Evolutionary conservation across 2,329 filamentous ascomycete species (phyloP).

Genomic region (Talaromyces rugulosus): DNA sequence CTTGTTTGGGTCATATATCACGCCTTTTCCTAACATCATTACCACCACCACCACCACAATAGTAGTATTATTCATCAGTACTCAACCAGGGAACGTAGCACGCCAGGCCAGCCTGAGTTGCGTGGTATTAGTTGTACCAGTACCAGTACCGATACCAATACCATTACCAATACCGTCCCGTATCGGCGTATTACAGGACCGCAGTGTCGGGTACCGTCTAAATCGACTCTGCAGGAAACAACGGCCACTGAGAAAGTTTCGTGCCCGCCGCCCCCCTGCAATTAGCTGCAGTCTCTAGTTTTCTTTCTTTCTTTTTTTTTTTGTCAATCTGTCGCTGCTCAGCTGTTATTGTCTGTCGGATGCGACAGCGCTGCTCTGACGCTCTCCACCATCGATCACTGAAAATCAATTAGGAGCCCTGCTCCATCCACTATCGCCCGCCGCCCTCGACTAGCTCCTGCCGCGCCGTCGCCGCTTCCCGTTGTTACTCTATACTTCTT

Average conservation of each 20-base stretch:
- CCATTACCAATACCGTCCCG: background rate
- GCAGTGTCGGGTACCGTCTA: slow-evolving; percentile 8
- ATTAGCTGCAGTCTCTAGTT: background rate
- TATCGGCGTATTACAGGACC: slow-evolving; percentile 11
- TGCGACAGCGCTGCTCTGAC: background rate
- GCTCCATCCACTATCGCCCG: background rate
- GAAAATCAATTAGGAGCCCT: background rate
- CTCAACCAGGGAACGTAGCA: background rate
- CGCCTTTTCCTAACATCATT: too few species aligned
- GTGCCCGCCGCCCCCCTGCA: background rate
- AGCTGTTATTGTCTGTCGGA: background rate
- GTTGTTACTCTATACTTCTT: background rate
- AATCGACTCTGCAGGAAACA: background rate
- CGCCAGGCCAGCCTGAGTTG: background rate
- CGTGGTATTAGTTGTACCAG: background rate
- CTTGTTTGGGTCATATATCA: background rate
- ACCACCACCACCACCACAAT: too few species aligned
- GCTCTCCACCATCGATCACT: background rate
- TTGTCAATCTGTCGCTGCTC: too few species aligned
- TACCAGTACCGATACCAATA: background rate
- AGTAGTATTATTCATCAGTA: too few species aligned
- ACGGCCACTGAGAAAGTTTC: background rate
- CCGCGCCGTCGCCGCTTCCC: background rate
- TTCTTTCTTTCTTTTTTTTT: background rate
- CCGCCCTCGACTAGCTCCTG: slow-evolving; percentile 1